Conservation (phyloP, 1,284 basidiomycete genomes). For the Thelephora terrestris region DNA sequence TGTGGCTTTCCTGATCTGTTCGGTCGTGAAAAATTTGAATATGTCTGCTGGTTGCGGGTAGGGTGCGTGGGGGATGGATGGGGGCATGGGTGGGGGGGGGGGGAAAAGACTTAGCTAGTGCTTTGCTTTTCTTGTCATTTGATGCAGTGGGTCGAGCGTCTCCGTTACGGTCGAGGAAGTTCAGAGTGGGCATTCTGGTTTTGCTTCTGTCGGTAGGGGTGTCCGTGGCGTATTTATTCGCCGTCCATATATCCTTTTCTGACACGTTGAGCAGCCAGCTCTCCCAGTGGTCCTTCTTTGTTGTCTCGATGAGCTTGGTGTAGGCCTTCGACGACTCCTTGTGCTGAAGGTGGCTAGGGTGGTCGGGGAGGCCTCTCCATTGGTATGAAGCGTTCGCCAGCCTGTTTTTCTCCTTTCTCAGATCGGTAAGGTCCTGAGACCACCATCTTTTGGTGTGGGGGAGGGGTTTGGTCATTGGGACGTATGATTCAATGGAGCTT, state of each 20-base stretch:
- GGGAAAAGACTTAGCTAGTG: conserved; percentile 19
- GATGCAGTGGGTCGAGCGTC: background rate
- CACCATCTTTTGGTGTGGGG: no score
- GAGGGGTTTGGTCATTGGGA: conserved; percentile 9
- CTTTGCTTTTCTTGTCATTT: conserved; percentile 17
- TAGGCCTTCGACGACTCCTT: conserved; percentile 17
- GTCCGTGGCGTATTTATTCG: conserved; percentile 19
- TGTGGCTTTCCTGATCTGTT: conserved; percentile 13
- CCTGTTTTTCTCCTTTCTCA: conserved; percentile 8
- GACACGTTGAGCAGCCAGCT: conserved; percentile 23
- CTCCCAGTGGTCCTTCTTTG: conserved; percentile 26
- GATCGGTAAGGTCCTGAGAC: conserved; percentile 15
- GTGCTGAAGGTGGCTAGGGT: conserved; percentile 21
- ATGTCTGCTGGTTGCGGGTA: conserved; percentile 14
- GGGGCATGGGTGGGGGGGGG: conserved; percentile 14
- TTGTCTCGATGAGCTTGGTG: conserved; percentile 16
- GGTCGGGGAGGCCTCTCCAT: conserved; percentile 7
- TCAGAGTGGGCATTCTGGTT: conserved; percentile 22
- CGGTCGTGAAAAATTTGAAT: conserved; percentile 15
- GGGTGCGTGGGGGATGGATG: conserved; percentile 2
- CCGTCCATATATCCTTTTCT: conserved; percentile 21
- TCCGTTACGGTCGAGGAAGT: conserved; percentile 1
- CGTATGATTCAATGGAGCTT: conserved; percentile 11
- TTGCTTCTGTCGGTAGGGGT: conserved; percentile 21
- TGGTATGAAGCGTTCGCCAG: conserved; percentile 11